Base-by-base conservation (phyloP, 805 yeast genomes). In the Metschnikowia anglica region DNA sequence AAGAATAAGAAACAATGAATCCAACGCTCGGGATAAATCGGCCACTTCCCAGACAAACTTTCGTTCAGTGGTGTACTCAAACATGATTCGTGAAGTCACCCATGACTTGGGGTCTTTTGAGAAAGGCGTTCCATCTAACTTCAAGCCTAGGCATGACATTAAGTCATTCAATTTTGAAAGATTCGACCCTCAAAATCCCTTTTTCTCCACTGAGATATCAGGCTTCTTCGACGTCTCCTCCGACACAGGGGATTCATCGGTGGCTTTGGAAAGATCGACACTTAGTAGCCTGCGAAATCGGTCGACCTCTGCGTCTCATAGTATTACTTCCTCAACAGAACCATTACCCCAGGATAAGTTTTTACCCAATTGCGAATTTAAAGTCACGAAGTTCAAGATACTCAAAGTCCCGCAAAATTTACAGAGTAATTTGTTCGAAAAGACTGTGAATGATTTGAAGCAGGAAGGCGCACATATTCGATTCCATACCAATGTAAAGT, bases 131-230 rank as follows among this genome's bases (percentile, higher is more conserved):
- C 45, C 44, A 2, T 29, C 35, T 4, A 35, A 42, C 34, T 42
- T 36, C 20, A 23, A 33, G 26, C 36, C 44, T 9, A 45, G 52
- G 52, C 36, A 15, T n/a, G 48, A 44, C n/a, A 37, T 34, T 19
- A 31, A 34, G 24, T 35, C 30, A 5, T 25, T 25, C 20, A 34
- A 28, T 4, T 18, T 27, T 8, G 24, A 29, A 17, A 19, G n/a
- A 16, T 5, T 16, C 10, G 37, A 33, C 27, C 40, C 33, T 27
- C 30, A 28, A 15, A 36, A 30, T 18, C 37, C 45, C 5, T 31
- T 36, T 13, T 41, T 41, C 19, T 24, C 37, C 8, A 31, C 17
- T 18, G 45, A 36, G 6, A 19, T 31, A 4, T 26, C 33, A n/a
- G 20, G 10, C 7, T 3, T 31, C 3, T 21, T 25, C 12, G 37